These are phyloP conservation scores for Trichoderma arundinaceum DNA, from an alignment of 2,329 filamentous ascomycete genomes.

Conservation along the genomic window DNA sequence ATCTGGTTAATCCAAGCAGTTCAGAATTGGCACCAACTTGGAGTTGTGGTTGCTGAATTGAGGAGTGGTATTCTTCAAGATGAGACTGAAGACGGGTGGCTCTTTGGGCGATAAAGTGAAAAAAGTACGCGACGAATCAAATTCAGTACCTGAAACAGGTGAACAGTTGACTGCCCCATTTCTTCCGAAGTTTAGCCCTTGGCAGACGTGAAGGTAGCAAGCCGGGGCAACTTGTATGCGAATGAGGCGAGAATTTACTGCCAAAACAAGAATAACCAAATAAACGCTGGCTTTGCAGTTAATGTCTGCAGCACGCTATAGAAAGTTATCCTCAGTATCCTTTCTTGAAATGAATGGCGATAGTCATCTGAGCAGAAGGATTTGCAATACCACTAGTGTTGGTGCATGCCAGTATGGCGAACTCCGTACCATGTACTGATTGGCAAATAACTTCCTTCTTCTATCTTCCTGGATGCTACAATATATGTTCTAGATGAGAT, in stretches of 20 bases:
- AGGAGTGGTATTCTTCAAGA: background rate
- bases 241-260: too few species aligned
- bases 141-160: background rate
- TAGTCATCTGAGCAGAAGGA: background rate
- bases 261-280: too few species aligned
- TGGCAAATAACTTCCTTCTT: background rate
- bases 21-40: too few species aligned
- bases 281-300: too few species aligned
- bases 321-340: too few species aligned
- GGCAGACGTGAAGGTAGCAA: background rate
- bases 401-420: background rate
- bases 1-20: background rate
- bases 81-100: background rate
- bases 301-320: too few species aligned
- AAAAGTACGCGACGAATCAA: slow-evolving; percentile 21
- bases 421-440: background rate
- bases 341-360: background rate
- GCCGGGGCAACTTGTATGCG: too few species aligned
- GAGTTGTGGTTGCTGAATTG: background rate
- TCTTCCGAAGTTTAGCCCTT: slow-evolving; percentile 29
- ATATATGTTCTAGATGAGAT: slow-evolving; percentile 19
- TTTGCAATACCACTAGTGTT: background rate
- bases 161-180: too few species aligned
- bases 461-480: background rate
- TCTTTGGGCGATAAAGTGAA: slow-evolving; percentile 4